phyloP scores from a whole-genome alignment of 805 yeast genomes.

The Blastobotrys chiropterorum region DNA sequence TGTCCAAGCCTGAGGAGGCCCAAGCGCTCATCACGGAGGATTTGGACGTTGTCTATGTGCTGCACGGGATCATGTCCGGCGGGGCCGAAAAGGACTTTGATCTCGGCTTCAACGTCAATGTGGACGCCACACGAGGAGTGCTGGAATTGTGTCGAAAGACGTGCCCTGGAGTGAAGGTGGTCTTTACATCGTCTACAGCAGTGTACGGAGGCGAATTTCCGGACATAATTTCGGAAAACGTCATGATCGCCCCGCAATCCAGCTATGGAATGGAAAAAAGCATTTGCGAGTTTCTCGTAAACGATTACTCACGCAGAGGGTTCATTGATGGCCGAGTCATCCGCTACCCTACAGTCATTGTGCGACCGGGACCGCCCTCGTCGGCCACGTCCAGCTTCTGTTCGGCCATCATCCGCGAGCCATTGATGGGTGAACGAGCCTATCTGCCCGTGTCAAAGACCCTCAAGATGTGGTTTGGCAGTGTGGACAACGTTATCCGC shows the following conservation, averaged over 20 bases:
- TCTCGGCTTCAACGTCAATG: slow-evolving; percentile 22
- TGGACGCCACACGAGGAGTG: slow-evolving; percentile 21
- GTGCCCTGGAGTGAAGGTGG: slow-evolving; percentile 14
- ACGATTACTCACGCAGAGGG: slow-evolving; percentile 23
- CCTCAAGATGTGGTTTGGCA: slow-evolving; percentile 18
- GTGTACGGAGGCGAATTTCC: slow-evolving; percentile 23
- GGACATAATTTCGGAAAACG: slow-evolving; percentile 17
- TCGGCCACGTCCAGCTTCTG: slow-evolving; percentile 23
- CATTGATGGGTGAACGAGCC: slow-evolving; percentile 16
- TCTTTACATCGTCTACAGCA: slow-evolving; percentile 22
- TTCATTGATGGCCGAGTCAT: slow-evolving; percentile 19
- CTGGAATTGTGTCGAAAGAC: slow-evolving; percentile 17
- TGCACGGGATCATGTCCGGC: slow-evolving; percentile 26
- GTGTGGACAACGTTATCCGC: slow-evolving; percentile 16
- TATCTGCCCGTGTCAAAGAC: slow-evolving; percentile 18
- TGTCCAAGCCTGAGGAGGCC: slow-evolving; percentile 13
- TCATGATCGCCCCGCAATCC: slow-evolving; percentile 22
- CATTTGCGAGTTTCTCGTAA: slow-evolving; percentile 19
- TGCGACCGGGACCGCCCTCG: slow-evolving; percentile 24
- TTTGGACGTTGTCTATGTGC: slow-evolving; percentile 16
- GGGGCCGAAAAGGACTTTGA: slow-evolving; percentile 24
- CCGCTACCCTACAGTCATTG: slow-evolving; percentile 18
- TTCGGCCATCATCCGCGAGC: slow-evolving; percentile 24
- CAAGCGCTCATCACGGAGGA: slow-evolving; percentile 8
- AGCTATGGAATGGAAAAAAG: slow-evolving; percentile 25